These are phyloP conservation scores for Hapsidospora chrysogenum DNA, from an alignment of 495 filamentous ascomycete species.

Conservation along the genomic window DNA sequence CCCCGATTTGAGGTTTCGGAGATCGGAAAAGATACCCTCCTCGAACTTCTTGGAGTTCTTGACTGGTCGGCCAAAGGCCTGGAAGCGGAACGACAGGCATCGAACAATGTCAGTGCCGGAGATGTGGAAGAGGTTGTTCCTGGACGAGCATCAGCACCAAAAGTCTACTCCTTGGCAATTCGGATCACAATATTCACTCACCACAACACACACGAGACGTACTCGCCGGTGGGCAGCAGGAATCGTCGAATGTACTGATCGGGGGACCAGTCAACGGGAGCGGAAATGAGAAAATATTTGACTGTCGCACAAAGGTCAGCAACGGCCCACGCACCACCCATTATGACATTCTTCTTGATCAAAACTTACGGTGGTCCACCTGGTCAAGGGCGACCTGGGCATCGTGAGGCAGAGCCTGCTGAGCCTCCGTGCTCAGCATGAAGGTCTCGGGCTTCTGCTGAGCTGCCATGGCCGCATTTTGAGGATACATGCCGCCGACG, in stretches of 20 bases:
- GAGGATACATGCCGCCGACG: constrained; percentile 37
- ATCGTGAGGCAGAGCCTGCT: constrained; percentile 89
- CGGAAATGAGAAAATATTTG: constrained; percentile 98
- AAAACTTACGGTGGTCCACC: constrained; percentile 91
- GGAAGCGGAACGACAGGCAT: constrained; percentile 95
- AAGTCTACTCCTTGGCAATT: no score
- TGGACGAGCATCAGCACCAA: no score
- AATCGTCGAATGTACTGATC: constrained; percentile 96
- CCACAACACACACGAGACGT: constrained; percentile 97
- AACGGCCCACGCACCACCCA: no score
- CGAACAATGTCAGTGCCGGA: constrained; percentile 97
- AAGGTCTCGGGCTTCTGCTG: constrained; percentile 98
- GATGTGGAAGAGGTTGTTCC: constrained; percentile 98
- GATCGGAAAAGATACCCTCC: constrained; percentile 96
- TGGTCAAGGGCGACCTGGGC: constrained; percentile 94
- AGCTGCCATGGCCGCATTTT: constrained; percentile 33
- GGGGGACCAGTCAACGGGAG: constrained; percentile 91
- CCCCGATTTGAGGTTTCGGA: constrained; percentile 94
- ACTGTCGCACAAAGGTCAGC: no score
- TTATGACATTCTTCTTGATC: no score
- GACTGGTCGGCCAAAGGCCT: constrained; percentile 92
- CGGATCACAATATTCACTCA: no score
- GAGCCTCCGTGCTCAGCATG: constrained; percentile 89
- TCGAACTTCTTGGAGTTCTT: constrained; percentile 99
- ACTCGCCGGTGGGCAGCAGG: constrained; percentile 90